Evolutionary conservation across 1,139 yeast genomes (phyloP).

Genomic region (Hansenula sp.): DNA sequence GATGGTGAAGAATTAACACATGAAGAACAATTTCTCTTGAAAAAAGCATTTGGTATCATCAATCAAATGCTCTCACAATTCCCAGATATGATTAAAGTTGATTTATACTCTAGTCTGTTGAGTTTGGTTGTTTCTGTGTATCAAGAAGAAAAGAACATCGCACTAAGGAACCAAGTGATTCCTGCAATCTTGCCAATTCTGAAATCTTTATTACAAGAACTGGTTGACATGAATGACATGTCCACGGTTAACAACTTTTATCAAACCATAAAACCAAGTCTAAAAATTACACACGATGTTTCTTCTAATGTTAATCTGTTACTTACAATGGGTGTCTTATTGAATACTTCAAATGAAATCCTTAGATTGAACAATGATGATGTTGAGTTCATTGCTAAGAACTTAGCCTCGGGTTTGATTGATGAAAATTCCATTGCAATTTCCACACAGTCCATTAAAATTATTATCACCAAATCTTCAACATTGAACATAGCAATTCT

Average conservation of each 20-base stretch:
- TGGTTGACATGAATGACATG: constrained; percentile 25
- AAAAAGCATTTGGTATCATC: constrained; percentile 50
- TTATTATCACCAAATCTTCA: constrained; percentile 5
- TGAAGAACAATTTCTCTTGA: constrained; percentile 41
- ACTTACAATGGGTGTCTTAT: constrained; percentile 55
- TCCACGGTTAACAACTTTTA: constrained; percentile 37
- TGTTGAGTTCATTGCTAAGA: constrained; percentile 52
- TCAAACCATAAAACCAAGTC: constrained; percentile 30
- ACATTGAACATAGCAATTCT: constrained; percentile 7
- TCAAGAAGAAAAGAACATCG: constrained; percentile 10
- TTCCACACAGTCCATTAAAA: constrained; percentile 20
- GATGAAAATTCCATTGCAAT: constrained; percentile 16
- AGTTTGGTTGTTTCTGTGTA: constrained; percentile 16
- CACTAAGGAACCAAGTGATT: constrained; percentile 33
- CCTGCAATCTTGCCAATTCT: constrained; percentile 55
- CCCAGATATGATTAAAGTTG: constrained; percentile 65
- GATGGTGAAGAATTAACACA: constrained; percentile 19
- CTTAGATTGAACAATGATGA: constrained; percentile 36
- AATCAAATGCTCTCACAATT: constrained; percentile 60
- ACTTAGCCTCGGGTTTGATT: constrained; percentile 33
- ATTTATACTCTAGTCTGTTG: constrained; percentile 66
- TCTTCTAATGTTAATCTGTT: constrained; percentile 20
- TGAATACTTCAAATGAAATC: constrained; percentile 47
- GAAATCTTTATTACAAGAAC: constrained; percentile 41
- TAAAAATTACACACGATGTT: constrained; percentile 20